Percentiles rank a stretch among this genome's conserved stretches.
Conservation (phyloP, 2,329 filamentous ascomycete species). For the Fusarium hostae region DNA sequence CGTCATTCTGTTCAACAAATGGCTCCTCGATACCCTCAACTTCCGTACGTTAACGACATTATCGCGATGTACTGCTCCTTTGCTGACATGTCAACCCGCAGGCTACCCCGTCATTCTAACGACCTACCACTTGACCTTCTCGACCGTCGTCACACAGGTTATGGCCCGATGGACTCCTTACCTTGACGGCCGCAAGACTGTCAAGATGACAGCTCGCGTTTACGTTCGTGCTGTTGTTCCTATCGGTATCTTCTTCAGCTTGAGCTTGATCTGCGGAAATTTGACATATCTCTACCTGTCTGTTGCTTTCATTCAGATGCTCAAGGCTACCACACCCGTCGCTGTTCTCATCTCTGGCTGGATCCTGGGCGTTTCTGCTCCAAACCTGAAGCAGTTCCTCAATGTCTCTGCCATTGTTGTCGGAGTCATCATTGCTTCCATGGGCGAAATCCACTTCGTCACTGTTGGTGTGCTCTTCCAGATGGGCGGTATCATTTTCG, state of each 20-base stretch:
- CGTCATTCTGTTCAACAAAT: constrained; percentile 99
- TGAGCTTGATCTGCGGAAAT: constrained; percentile 97
- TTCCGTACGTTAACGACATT: constrained; percentile 65
- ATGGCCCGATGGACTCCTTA: constrained; percentile 89
- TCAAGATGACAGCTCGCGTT: constrained; percentile 96
- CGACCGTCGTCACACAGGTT: constrained; percentile 92
- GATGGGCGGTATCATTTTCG: constrained; percentile 80
- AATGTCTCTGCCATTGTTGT: constrained; percentile 96
- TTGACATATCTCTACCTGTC: constrained; percentile 94
- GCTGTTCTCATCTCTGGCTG: constrained; percentile 91
- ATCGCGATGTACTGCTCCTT: background rate
- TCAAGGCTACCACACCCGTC: constrained; percentile 97
- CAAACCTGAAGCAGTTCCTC: constrained; percentile 85
- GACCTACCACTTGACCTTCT: constrained; percentile 95
- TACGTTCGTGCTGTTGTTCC: constrained; percentile 94
- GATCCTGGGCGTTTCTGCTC: constrained; percentile 84
- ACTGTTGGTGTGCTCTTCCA: constrained; percentile 83
- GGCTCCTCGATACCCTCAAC: constrained; percentile 85
- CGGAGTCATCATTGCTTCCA: constrained; percentile 92
- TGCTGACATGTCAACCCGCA: constrained; percentile 49
- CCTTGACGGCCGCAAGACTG: constrained; percentile 92
- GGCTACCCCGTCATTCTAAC: constrained; percentile 84
- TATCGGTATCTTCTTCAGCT: constrained; percentile 94
- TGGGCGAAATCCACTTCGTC: constrained; percentile 95
- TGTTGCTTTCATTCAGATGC: constrained; percentile 98